phyloP scores from a whole-genome alignment of 2,329 filamentous ascomycete species.

The Scopulariopsis brevicaulis region DNA sequence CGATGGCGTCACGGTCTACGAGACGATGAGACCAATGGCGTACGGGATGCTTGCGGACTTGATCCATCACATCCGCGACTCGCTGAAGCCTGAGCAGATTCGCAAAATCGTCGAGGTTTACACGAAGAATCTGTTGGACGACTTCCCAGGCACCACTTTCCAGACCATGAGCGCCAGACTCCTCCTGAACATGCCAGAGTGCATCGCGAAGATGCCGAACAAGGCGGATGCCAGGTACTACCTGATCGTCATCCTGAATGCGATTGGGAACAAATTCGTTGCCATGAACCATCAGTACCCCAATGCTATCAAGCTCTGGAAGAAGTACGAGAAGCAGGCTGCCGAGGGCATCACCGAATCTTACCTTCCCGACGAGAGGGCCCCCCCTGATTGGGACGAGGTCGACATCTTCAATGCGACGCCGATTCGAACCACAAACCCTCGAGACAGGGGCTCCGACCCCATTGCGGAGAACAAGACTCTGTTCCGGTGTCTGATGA shows the following conservation, averaged over 20 bases:
- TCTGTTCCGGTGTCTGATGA: constrained; percentile 91
- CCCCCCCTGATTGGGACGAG: constrained; percentile 89
- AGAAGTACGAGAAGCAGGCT: constrained; percentile 60
- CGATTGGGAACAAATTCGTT: constrained; percentile 96
- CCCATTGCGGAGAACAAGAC: constrained; percentile 97
- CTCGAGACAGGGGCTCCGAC: constrained; percentile 77
- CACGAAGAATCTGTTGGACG: constrained; percentile 89
- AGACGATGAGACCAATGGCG: constrained; percentile 87
- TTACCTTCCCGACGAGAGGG: constrained; percentile 72
- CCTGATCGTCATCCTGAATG: constrained; percentile 92
- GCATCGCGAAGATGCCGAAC: constrained; percentile 85
- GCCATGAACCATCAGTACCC: constrained; percentile 95
- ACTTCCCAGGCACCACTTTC: constrained; percentile 94
- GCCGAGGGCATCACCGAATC: constrained; percentile 54
- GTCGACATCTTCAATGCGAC: constrained; percentile 95
- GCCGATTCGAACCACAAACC: constrained; percentile 82
- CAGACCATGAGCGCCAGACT: constrained; percentile 99
- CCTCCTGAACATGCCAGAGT: constrained; percentile 94
- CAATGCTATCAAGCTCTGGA: constrained; percentile 89
- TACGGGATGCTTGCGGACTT: constrained; percentile 98
- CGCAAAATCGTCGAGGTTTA: constrained; percentile 94
- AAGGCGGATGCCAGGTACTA: constrained; percentile 94
- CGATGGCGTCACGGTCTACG: constrained; percentile 91
- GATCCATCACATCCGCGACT: constrained; percentile 91
- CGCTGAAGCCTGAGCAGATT: constrained; percentile 82